phyloP scores from a whole-genome alignment of 164 flowering plant genomes.

The Nelumbo lutea region DNA sequence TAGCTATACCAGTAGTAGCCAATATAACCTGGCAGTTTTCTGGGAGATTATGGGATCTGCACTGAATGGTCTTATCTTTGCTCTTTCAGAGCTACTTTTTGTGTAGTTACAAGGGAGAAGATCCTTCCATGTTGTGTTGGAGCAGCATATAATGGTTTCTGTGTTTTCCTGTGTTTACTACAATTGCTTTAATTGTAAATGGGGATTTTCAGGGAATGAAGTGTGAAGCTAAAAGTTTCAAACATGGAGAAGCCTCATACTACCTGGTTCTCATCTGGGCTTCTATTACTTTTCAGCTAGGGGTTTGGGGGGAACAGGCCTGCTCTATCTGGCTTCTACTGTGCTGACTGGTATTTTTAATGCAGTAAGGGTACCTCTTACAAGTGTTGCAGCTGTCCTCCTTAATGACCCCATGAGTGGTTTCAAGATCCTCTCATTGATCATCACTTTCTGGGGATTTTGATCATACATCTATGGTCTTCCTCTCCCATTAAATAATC shows the following conservation, averaged over 20 bases:
- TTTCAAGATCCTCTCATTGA: constrained; percentile 77
- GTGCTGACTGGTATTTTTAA: constrained; percentile 83
- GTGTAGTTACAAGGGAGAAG: constrained; percentile 59
- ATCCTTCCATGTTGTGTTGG: constrained; percentile 87
- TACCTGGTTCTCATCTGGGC: constrained; percentile 65
- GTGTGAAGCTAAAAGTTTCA: constrained; percentile 54
- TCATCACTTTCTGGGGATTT: constrained; percentile 87
- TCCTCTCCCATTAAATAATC: constrained; percentile 27
- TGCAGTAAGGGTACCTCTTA: constrained; percentile 78
- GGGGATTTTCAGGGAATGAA: constrained; percentile 58
- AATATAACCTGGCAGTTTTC: constrained; percentile 64
- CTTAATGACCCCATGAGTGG: constrained; percentile 83
- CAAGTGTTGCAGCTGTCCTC: constrained; percentile 80
- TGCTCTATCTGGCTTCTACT: constrained; percentile 69
- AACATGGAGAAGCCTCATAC: constrained; percentile 56
- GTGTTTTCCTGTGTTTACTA: constrained; percentile 63
- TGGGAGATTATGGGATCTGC: constrained; percentile 85
- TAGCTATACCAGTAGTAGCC: constrained; percentile 35
- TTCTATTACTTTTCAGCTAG: constrained; percentile 76
- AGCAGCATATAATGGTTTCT: constrained; percentile 90
- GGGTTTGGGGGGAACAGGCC: constrained; percentile 71
- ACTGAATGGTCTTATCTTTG: constrained; percentile 89
- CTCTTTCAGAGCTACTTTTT: constrained; percentile 80
- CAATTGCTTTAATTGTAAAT: constrained; percentile 52
- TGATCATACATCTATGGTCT: constrained; percentile 62